Evolutionary conservation across 371 early-diverging fungal species (phyloP).

Genomic region (Mycotypha africana): DNA sequence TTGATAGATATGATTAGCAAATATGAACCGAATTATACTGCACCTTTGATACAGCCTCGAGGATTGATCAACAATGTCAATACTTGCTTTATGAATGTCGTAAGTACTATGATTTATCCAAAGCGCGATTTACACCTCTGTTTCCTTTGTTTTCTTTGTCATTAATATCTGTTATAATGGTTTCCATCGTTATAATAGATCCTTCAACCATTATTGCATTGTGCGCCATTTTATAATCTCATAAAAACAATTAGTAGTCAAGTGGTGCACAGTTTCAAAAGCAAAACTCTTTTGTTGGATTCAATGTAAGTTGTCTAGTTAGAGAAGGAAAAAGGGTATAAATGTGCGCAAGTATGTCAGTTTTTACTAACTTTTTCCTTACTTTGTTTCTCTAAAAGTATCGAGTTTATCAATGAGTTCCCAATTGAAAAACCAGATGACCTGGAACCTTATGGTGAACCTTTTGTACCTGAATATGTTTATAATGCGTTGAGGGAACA

Average conservation of each 20-base stretch:
- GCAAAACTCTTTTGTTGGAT: conserved; percentile 75
- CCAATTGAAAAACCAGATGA: conserved; percentile 31
- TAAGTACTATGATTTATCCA: too few relatives aligned
- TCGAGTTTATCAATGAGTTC: conserved; percentile 77
- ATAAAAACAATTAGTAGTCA: conserved; percentile 61
- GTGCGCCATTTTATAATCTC: conserved; percentile 86
- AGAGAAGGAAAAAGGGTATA: background rate
- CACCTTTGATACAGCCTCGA: conserved; percentile 70
- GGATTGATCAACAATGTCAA: conserved; percentile 95
- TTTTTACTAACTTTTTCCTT: background rate
- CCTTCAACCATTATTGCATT: conserved; percentile 82
- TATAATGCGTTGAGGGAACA: conserved; percentile 81
- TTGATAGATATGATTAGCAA: conserved; percentile 46
- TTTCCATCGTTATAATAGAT: conserved; percentile 33
- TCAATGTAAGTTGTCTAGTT: conserved; percentile 71
- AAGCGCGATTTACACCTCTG: too few relatives aligned
- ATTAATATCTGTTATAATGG: too few relatives aligned
- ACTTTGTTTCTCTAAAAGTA: conserved; percentile 41
- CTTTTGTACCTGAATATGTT: conserved; percentile 91
- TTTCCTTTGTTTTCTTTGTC: too few relatives aligned
- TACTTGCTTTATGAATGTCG: conserved; percentile 96
- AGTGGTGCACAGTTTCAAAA: conserved; percentile 67
- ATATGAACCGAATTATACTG: conserved; percentile 45
- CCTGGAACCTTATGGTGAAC: conserved; percentile 55
- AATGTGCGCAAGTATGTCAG: too few relatives aligned